A percentile compares a stretch with the other conserved stretches of the same genome.
phyloP scores from a whole-genome alignment of 1,139 yeast genomes.

The Suhomyces bolitotheri region DNA sequence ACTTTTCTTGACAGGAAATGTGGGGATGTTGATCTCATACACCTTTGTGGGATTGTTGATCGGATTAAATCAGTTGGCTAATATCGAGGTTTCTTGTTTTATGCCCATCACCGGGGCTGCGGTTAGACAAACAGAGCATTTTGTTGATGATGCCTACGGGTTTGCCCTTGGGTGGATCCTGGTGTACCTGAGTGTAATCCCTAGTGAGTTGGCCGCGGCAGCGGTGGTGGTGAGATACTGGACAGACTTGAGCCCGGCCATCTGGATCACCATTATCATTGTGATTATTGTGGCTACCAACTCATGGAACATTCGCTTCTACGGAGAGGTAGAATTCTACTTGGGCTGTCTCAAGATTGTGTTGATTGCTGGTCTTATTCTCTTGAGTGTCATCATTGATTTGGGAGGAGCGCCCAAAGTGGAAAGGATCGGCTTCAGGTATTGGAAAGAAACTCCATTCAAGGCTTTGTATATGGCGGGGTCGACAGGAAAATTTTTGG shows the following conservation, averaged over 20 bases:
- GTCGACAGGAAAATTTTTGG: neutral
- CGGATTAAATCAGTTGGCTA: neutral
- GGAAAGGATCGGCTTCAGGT: neutral
- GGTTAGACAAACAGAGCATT: conserved; percentile 1
- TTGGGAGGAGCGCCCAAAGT: neutral
- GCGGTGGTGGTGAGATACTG: neutral
- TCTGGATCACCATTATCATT: neutral
- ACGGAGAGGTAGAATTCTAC: neutral
- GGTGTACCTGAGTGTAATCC: neutral
- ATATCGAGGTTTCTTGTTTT: neutral
- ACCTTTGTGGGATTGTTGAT: neutral
- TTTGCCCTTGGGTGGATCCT: neutral
- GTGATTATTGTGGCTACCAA: neutral
- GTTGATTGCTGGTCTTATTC: neutral
- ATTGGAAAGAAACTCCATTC: conserved; percentile 1
- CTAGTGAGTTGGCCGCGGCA: conserved; percentile 1
- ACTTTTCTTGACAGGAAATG: neutral
- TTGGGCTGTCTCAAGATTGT: neutral
- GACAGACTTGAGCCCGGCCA: neutral
- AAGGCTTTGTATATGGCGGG: neutral
- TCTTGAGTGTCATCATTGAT: neutral
- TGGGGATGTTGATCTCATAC: neutral
- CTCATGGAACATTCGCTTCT: neutral
- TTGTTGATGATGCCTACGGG: neutral
- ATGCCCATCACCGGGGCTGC: neutral